phyloP scores from a whole-genome alignment of 768 basidiomycete genomes.

The Cyclocybe aegerita region DNA sequence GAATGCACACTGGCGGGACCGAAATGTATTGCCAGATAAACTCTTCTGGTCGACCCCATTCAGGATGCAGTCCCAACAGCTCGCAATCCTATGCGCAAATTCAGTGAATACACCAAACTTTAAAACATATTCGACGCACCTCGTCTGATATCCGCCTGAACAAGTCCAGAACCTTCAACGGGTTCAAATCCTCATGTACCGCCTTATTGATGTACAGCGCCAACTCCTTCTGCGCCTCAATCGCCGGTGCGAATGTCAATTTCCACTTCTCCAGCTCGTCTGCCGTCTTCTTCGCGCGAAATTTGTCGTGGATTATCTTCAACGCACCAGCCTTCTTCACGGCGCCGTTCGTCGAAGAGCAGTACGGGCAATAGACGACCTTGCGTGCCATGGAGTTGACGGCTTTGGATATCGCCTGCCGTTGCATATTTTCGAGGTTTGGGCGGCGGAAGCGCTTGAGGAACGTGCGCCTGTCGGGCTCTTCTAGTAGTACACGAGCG shows the following conservation, averaged over 20 bases:
- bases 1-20: conserved; percentile 96
- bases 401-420: conserved; percentile 77
- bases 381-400: conserved; percentile 89
- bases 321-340: conserved; percentile 95
- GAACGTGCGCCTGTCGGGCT: conserved; percentile 79
- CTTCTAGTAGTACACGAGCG: conserved; percentile 86
- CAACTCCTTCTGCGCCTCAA: conserved; percentile 87
- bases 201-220: conserved; percentile 84
- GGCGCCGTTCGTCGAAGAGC: conserved; percentile 88
- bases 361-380: conserved; percentile 89
- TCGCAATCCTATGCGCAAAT: conserved; percentile 76
- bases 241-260: conserved; percentile 74
- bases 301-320: conserved; percentile 98
- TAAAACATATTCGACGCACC: conserved; percentile 36
- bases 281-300: conserved; percentile 88
- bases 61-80: conserved; percentile 85
- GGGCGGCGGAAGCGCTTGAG: conserved; percentile 90
- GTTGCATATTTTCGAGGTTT: conserved; percentile 89
- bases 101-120: neutral
- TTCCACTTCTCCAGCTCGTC: conserved; percentile 90
- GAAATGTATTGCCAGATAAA: conserved; percentile 99
- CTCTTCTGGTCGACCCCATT: conserved; percentile 90
- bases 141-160: conserved; percentile 93
- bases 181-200: conserved; percentile 90
- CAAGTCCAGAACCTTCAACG: conserved; percentile 88